Base-by-base conservation (phyloP, 2,329 filamentous ascomycete species). In the Exophiala phaeomuriformis region DNA sequence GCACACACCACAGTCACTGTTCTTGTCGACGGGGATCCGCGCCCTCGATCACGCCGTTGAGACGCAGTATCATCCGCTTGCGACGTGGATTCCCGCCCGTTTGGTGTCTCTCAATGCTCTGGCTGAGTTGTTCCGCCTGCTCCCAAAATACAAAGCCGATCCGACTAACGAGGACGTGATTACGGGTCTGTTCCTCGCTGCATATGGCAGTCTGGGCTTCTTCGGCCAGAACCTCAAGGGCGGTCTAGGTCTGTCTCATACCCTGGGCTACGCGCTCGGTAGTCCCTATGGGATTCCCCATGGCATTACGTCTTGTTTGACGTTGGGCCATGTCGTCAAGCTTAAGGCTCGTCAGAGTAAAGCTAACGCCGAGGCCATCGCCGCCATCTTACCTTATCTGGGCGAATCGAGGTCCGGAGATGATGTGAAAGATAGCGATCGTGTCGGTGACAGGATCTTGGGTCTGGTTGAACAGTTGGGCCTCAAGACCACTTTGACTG, bases 11-110 rank as follows among this genome's bases (percentile, higher is more conserved):
- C 64, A 67, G 12, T 66, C 68, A 36, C 68, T 81, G 1, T 78
- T 74, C 69, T 64, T 77, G 47, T 73, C 72, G 48, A 81, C 78
- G 0, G 78, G 73, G 0, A 64, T 82, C 51, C 67, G 78, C 8
- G 76, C 78, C 0, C 64, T 81, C 51, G 78, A 81, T 60, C 78
- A 82, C 57, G 77, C 78, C 0, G 67, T 81, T 46, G 78, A 82
- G 62, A 53, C 73, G 1, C 65, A 78, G 54, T 80, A 80, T 58
- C 75, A 81, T 53, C 75, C 75, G 0, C 74, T 72, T 0, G 70
- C 75, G 1, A 71, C 71, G 1, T 77, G 80, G 61, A 70, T 79
- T 62, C 78, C 77, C 0, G 71, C 70, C 12, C 69, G 73, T n/a
- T 69, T 72, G 58, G 65, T 76, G 56, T 65, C 68, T 1, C 56